Evolutionary conservation across 176 grass and related monocot species (phyloP).

Genomic region (Triticum timopheevii): DNA sequence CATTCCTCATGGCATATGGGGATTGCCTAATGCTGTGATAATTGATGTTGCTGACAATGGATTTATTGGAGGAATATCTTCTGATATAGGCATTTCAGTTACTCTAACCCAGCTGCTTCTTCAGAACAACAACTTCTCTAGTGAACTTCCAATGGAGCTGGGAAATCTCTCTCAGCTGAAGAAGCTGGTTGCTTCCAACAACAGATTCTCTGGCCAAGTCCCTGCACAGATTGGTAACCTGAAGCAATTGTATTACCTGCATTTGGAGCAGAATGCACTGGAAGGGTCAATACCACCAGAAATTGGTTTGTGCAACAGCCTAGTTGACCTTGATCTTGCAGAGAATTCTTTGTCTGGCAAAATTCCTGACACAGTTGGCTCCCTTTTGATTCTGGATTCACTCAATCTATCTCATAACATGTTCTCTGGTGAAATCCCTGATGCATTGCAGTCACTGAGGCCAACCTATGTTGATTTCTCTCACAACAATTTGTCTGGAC

Average conservation of each 20-base stretch:
- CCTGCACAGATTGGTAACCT: conserved; percentile 60
- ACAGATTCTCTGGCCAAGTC: conserved; percentile 70
- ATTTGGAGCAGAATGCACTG: conserved; percentile 74
- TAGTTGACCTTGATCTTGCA: conserved; percentile 79
- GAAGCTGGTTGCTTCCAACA: conserved; percentile 75
- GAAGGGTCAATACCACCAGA: conserved; percentile 62
- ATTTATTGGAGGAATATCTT: conserved; percentile 69
- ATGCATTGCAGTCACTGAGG: conserved; percentile 64
- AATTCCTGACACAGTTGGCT: conserved; percentile 56
- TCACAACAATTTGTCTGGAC: conserved; percentile 77
- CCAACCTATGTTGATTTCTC: conserved; percentile 80
- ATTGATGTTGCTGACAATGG: conserved; percentile 83
- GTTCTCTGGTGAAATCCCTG: conserved; percentile 68
- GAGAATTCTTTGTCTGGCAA: conserved; percentile 63
- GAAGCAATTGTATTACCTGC: conserved; percentile 70
- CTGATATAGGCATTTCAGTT: conserved; percentile 64
- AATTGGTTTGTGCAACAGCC: conserved; percentile 58
- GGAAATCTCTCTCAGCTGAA: conserved; percentile 56
- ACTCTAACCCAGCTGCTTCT: conserved; percentile 80
- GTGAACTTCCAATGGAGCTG: conserved; percentile 68
- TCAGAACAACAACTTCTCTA: conserved; percentile 78
- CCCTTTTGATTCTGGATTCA: conserved; percentile 56
- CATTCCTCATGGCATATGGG: conserved; percentile 64
- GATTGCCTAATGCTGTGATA: conserved; percentile 79
- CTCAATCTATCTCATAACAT: conserved; percentile 87